Base-by-base conservation (phyloP, 23 red algal genomes). In the Gracilaria domingensis region DNA sequence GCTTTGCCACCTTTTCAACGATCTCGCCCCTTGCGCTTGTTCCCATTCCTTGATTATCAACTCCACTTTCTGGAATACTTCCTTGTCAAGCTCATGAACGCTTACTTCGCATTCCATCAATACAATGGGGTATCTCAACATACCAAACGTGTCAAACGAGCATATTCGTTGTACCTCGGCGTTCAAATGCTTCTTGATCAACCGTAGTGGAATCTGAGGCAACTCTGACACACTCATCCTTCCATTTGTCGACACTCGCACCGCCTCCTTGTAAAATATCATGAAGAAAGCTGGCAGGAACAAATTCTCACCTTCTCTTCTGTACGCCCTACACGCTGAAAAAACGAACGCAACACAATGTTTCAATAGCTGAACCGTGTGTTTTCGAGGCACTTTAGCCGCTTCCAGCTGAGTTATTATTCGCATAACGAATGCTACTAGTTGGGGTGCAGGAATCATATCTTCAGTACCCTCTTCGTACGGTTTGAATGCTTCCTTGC, bases 281-380 rank as follows among this genome's bases (percentile, higher is more conserved):
- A 33, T 50, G 26, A 77, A 77, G 23, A 77, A 45, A 33, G 40
- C 2, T 2, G 72, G 72, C 38, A 77, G 13, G 8, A 26, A 1
- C 21, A 77, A 30, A 1, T 50, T 21, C 2, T 50, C 11, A 9
- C 38, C 38, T 28, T 77, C 72, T 25, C 20, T 48, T 48, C 72
- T 48, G 42, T 50, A 34, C 42, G 45, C 40, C 5, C 72, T 48
- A 12, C 39, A 25, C 6, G 40, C 72, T 14, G 45, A 48, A 23
- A 77, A 77, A 1, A 77, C 72, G 2, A 77, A 28, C 38, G 72
- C 72, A 7, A 20, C 42, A 20, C 72, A 77, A n/a, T 77, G 72
- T 48, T 30, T 48, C 42, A 77, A 34, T 14, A 77, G 12, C 6
- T 50, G 72, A 48, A 20, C 72, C 2, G 4, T 49, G 20, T 25